These are phyloP conservation scores for Tricholoma bakamatsutake DNA, from an alignment of 768 basidiomycete genomes.

Conservation along the genomic window DNA sequence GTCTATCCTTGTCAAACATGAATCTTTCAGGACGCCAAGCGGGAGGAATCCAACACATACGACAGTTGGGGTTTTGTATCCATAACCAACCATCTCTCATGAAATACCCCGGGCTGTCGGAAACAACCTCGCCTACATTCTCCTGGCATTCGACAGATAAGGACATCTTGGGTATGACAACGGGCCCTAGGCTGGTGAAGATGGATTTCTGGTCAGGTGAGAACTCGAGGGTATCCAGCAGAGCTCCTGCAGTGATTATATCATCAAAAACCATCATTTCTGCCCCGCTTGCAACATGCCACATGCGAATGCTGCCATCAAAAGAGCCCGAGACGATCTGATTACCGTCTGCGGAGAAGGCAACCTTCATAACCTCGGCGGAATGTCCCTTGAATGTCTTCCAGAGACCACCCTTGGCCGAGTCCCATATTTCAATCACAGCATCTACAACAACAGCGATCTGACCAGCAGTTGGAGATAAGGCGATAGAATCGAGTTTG, in stretches of 20 bases:
- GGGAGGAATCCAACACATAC: neutral
- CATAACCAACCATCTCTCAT: neutral
- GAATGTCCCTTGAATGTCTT: neutral
- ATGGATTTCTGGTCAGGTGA: neutral
- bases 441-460: neutral
- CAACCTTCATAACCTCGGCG: neutral
- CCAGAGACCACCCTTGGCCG: neutral
- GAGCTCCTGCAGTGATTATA: neutral
- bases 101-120: neutral
- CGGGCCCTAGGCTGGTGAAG: neutral
- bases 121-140: neutral
- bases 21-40: neutral
- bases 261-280: neutral
- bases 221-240: neutral
- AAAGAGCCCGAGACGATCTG: neutral
- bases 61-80: neutral
- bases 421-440: neutral
- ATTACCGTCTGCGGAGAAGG: neutral
- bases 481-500: neutral
- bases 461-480: neutral
- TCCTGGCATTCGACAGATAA: neutral
- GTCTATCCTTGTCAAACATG: neutral
- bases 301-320: neutral
- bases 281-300: neutral
- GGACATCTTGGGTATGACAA: neutral